phyloP scores from a whole-genome alignment of 1,139 yeast species.

The Saccharomyces hybrid region DNA sequence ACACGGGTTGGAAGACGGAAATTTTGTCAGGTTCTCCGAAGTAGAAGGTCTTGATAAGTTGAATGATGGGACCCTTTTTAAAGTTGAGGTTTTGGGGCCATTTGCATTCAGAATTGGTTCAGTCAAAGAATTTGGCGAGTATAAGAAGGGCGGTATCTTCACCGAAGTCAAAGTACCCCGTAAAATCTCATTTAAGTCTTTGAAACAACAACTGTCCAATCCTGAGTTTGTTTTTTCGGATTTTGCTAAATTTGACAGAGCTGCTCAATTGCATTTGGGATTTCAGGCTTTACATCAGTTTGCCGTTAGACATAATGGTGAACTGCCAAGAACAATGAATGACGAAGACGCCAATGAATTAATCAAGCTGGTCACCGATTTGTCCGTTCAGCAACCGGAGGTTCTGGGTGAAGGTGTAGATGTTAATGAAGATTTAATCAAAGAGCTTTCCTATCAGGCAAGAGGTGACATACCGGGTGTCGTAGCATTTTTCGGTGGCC shows the following conservation, averaged over 20 bases:
- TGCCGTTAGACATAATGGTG: conserved; percentile 50
- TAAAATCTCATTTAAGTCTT: conserved; percentile 52
- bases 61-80: conserved; percentile 64
- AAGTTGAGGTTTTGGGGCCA: conserved; percentile 85
- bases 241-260: conserved; percentile 89
- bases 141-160: conserved; percentile 79
- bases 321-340: conserved; percentile 70
- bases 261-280: conserved; percentile 82
- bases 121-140: conserved; percentile 49
- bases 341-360: conserved; percentile 68
- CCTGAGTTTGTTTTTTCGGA: conserved; percentile 83
- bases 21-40: conserved; percentile 81
- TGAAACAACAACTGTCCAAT: conserved; percentile 53
- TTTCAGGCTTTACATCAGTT: conserved; percentile 84
- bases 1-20: conserved; percentile 91
- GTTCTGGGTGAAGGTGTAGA: conserved; percentile 46
- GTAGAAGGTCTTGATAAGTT: conserved; percentile 59
- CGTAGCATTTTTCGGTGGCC: conserved; percentile 87
- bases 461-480: conserved; percentile 88
- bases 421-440: conserved; percentile 58
- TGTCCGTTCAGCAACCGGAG: conserved; percentile 51
- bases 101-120: conserved; percentile 72
- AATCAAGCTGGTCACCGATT: conserved; percentile 49
- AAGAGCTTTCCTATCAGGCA: conserved; percentile 74
- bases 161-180: conserved; percentile 86